Evolutionary conservation across 768 basidiomycete species (phyloP), one percentile per base, ranked within the genome.

Genomic region (Naematelia aurantialba): DNA sequence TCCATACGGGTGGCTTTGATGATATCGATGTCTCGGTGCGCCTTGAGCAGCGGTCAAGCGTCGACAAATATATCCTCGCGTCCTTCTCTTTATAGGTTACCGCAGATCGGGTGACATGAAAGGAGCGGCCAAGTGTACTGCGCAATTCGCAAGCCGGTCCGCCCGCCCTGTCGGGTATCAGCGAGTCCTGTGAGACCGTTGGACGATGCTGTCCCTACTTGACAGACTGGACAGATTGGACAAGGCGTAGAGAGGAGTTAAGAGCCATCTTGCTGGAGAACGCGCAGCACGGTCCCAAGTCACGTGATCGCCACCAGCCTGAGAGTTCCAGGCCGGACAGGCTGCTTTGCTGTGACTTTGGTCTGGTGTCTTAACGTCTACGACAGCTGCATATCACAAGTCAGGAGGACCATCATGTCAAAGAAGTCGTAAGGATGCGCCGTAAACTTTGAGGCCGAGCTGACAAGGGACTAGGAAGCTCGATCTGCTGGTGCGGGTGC

Each of bases 401-500:
- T 17, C 8, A 8, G 17, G 34, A n/a, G n/a, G 4, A 8, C 14
- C 58, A 65, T 4, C 25, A 66, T 68, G 65, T 70, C 68, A 11
- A 73, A 70, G 31, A 73, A 68, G 55, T 64, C 66, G 66, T 65
- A 21, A 59, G 66, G 45, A 8, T 26, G 12, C 17, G 12, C 19
- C n/a, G 17, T 13, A 22, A 4, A 2, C 34, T 21, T n/a, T 27
- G 29, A 24, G 10, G 26, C 14, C 24, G 26, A 26, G 45, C 50
- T 34, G 51, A 48, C 12, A 26, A 14, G 2, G 13, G 19, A 26
- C 19, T 39, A 81, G 84, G 67, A 92, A 91, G 78, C 82, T 92
- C 51, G 92, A 97, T 77, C 84, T 99, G 25, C 82, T 97, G 54
- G 89, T 94, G 51, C 86, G 91, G 55, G 91, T 94, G 30, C 87